These are phyloP conservation scores for Fusarium sp. DNA, from an alignment of 2,329 filamentous ascomycete genomes.

Conservation along the genomic window DNA sequence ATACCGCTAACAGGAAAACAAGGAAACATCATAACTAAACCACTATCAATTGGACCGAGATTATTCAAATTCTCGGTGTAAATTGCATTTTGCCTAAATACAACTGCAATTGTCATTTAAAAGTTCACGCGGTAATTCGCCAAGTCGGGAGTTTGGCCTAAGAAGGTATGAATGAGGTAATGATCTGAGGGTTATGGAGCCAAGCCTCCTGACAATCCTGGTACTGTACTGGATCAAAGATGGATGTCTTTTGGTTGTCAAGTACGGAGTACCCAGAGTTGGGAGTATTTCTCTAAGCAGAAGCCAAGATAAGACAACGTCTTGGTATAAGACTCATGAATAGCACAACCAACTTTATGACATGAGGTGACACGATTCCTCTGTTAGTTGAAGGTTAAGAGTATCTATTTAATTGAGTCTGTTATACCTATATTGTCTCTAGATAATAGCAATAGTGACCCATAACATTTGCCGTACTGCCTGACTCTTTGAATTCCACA, in stretches of 20 bases:
- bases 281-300: neutral
- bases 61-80: neutral
- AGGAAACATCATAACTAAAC: neutral
- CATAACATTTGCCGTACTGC: neutral
- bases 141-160: constrained; percentile 8
- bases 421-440: neutral
- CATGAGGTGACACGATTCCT: neutral
- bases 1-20: neutral
- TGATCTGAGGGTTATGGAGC: neutral
- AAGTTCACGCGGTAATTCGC: neutral
- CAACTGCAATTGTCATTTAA: neutral
- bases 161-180: constrained; percentile 1
- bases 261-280: neutral
- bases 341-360: neutral
- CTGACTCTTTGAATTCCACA: neutral
- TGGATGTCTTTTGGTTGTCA: neutral
- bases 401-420: neutral
- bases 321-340: neutral
- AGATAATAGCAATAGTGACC: neutral
- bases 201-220: neutral
- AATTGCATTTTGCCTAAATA: neutral
- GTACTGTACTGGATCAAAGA: neutral
- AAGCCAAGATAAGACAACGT: neutral
- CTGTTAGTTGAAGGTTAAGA: neutral
- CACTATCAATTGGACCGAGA: neutral